Evolutionary conservation across 2,329 filamentous ascomycete genomes (phyloP).

Genomic region (Phaeosphaeriaceae sp.): DNA sequence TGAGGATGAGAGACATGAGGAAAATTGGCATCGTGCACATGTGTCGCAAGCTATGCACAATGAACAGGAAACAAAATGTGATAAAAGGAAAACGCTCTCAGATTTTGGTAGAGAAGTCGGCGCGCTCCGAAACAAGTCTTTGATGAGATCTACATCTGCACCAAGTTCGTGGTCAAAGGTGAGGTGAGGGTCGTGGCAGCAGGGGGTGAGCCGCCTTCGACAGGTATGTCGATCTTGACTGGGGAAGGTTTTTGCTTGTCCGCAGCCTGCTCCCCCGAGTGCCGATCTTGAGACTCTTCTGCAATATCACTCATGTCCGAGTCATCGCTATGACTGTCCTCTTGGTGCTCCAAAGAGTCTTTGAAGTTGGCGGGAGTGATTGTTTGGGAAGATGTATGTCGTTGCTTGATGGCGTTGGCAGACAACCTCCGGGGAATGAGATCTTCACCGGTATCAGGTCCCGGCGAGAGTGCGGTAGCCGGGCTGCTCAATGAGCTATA

Average conservation of each 20-base stretch:
- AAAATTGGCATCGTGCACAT: not conserved
- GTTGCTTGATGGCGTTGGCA: constrained; percentile 40
- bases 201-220: not conserved
- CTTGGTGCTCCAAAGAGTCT: constrained; percentile 30
- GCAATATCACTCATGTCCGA: constrained; percentile 44
- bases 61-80: not conserved
- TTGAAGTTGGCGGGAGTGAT: constrained; percentile 42
- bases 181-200: not conserved
- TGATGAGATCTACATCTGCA: constrained; percentile 3
- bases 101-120: not conserved
- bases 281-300: constrained; percentile 32
- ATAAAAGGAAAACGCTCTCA: not conserved
- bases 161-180: constrained; percentile 5
- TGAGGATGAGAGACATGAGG: not conserved
- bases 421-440: constrained; percentile 27
- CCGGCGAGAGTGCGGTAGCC: constrained; percentile 25
- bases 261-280: constrained; percentile 10
- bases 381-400: constrained; percentile 45
- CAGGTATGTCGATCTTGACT: constrained; percentile 1
- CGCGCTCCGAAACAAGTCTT: not conserved
- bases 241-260: constrained; percentile 7
- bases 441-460: constrained; percentile 27
- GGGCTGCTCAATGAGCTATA: constrained; percentile 33
- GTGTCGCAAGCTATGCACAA: not conserved
- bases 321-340: constrained; percentile 22